Base-by-base conservation (phyloP, 345 rosid species). In the Pistacia atlantica region DNA sequence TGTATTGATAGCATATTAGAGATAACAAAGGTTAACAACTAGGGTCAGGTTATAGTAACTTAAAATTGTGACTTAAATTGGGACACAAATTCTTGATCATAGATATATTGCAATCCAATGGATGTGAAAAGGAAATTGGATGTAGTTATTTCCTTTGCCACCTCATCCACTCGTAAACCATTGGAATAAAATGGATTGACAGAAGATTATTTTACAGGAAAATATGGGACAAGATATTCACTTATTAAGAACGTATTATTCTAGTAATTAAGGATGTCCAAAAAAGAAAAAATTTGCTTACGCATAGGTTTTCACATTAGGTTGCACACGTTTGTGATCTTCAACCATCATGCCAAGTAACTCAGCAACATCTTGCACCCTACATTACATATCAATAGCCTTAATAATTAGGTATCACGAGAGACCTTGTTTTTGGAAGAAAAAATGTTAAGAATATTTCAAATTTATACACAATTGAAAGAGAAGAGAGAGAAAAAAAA, bases 311-410 rank as follows among this genome's bases (percentile, higher is more conserved):
- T 80, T 93, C 81, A 89, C 85, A 82, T 93, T 92, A 70, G 99
- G 99, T 67, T 89, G 96, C 83, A 95, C 57, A 61, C 99, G 92
- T 73, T 90, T 93, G 87, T 92, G 93, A 75, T 88, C 93, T 81
- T 93, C 99, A 69, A 95, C 93, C 99, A 95, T 95, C 98, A 95
- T 91, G 59, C 99, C 99, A 78, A 95, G 97, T 80, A 95, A 84
- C 84, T 95, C 98, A 60, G 96, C 94, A 79, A 95, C 99, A 86
- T 95, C 98, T 78, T 93, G 98, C 58, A 90, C 97, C 85, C 99
- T 95, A 76, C 71, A 68, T 74, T 82, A 74, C 83, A 81, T 72
- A 67, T 76, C 35, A 82, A 69, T 72, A 49, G 66, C 78, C 76
- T 33, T 61, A 63, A 10, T 6, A 17, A 18, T 2, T 25, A 25